A percentile compares a stretch with the other conserved stretches of the same genome.
These are phyloP conservation scores for Cytospora chrysosperma DNA, from an alignment of 2,329 filamentous ascomycete species.

Conservation along the genomic window DNA sequence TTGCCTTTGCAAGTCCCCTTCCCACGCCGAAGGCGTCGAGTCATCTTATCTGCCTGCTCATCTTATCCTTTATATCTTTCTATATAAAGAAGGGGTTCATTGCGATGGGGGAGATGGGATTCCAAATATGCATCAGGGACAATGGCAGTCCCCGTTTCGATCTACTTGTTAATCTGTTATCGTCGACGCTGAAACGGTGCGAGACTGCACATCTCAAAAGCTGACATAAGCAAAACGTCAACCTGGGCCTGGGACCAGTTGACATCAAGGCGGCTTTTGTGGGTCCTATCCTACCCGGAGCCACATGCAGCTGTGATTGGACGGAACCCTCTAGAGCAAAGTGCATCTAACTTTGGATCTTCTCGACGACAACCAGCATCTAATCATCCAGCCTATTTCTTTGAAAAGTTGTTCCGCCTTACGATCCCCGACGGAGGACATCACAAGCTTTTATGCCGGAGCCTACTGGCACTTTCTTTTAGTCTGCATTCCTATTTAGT, in stretches of 20 bases:
- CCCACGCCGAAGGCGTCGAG: not conserved
- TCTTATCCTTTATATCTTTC: not conserved
- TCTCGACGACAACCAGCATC: not conserved
- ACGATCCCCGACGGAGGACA: not conserved
- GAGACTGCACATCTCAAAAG: not conserved
- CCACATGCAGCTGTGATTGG: not conserved
- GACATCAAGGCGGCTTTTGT: too few species aligned
- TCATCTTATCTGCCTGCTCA: not conserved
- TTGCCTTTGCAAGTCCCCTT: not conserved
- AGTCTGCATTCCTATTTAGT: not conserved
- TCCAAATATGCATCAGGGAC: not conserved
- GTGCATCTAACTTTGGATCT: not conserved
- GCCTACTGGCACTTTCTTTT: not conserved
- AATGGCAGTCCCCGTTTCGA: not conserved
- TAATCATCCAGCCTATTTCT: not conserved
- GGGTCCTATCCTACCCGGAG: not conserved
- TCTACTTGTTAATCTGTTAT: not conserved
- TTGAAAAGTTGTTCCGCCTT: not conserved
- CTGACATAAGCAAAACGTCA: not conserved
- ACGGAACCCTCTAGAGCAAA: too few species aligned
- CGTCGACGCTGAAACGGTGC: not conserved
- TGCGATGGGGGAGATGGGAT: not conserved
- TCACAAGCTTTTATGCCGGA: not conserved
- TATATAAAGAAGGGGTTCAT: not conserved
- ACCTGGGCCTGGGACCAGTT: too few species aligned